Conservation (phyloP, 2,329 filamentous ascomycete species). For the Botrytis elliptica region DNA sequence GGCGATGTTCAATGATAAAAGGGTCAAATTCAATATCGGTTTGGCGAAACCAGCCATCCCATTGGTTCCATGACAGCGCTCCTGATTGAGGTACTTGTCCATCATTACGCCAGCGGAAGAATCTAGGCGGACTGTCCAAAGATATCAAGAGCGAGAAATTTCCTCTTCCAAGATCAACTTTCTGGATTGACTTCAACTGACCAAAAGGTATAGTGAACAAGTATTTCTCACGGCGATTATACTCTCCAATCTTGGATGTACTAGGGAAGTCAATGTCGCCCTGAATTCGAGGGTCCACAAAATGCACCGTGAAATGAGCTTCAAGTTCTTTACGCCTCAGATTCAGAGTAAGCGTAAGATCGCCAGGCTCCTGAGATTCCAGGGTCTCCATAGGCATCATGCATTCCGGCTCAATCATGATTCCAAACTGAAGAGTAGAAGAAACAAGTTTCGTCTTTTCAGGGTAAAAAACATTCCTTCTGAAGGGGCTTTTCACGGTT, state of each 20-base stretch:
- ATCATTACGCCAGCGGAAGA: slow-evolving; percentile 39
- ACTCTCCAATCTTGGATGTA: slow-evolving; percentile 22
- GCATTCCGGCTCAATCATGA: slow-evolving; percentile 50
- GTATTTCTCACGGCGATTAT: slow-evolving; percentile 36
- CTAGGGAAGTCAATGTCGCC: slow-evolving; percentile 21
- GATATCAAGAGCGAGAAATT: slow-evolving; percentile 47
- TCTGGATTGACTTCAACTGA: slow-evolving; percentile 48
- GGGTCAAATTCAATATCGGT: slow-evolving; percentile 57
- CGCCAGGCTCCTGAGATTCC: background rate
- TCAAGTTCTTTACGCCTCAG: slow-evolving; percentile 43
- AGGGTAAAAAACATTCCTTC: slow-evolving; percentile 36
- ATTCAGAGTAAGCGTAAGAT: slow-evolving; percentile 44
- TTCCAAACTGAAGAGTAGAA: slow-evolving; percentile 59
- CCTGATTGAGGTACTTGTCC: slow-evolving; percentile 44
- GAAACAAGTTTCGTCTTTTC: slow-evolving; percentile 45
- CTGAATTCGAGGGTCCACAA: slow-evolving; percentile 33
- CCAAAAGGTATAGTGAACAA: slow-evolving; percentile 42
- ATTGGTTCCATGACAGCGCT: slow-evolving; percentile 52
- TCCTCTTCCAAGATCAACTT: slow-evolving; percentile 38
- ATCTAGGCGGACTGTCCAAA: slow-evolving; percentile 47
- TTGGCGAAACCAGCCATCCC: slow-evolving; percentile 60
- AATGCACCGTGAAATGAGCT: slow-evolving; percentile 43
- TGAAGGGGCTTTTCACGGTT: slow-evolving; percentile 30
- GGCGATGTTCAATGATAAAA: slow-evolving; percentile 38
- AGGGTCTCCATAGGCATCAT: slow-evolving; percentile 49